phyloP scores from a whole-genome alignment of 2,329 filamentous ascomycete species.

The Arachnomyces sp. region DNA sequence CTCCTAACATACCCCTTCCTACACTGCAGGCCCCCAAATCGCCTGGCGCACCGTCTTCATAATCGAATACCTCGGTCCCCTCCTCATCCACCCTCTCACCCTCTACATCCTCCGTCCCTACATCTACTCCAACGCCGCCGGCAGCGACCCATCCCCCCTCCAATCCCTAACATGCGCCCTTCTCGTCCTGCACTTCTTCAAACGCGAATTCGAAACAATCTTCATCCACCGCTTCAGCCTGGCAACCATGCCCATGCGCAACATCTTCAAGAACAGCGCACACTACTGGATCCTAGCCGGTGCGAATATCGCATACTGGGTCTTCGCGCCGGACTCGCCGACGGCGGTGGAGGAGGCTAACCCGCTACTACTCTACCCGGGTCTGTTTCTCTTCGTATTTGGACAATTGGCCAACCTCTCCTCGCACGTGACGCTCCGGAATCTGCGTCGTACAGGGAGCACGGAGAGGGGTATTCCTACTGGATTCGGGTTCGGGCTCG shows the following conservation, averaged over 20 bases:
- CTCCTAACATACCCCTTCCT: background rate
- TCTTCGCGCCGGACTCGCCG: slow-evolving; percentile 68
- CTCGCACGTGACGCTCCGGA: slow-evolving; percentile 69
- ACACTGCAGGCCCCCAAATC: slow-evolving; percentile 67
- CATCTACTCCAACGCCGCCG: slow-evolving; percentile 51
- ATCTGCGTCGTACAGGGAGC: slow-evolving; percentile 67
- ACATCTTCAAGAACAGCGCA: slow-evolving; percentile 89
- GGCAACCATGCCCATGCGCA: slow-evolving; percentile 82
- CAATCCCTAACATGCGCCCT: slow-evolving; percentile 69
- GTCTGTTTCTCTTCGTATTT: slow-evolving; percentile 62
- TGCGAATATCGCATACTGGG: slow-evolving; percentile 70
- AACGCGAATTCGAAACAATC: slow-evolving; percentile 89
- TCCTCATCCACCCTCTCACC: slow-evolving; percentile 73
- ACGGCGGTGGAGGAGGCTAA: slow-evolving; percentile 49
- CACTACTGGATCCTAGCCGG: slow-evolving; percentile 91
- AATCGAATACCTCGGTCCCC: slow-evolving; percentile 87
- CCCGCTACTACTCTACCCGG: slow-evolving; percentile 53
- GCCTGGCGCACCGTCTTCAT: slow-evolving; percentile 90
- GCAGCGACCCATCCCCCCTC: slow-evolving; percentile 48
- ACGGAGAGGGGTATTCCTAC: slow-evolving; percentile 81
- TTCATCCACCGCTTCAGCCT: slow-evolving; percentile 93
- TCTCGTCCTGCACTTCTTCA: slow-evolving; percentile 76
- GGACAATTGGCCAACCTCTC: slow-evolving; percentile 74
- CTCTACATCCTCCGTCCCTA: slow-evolving; percentile 63
- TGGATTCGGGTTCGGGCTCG: slow-evolving; percentile 73